A percentile compares a stretch with the other conserved stretches of the same genome.
Conservation (phyloP, 768 basidiomycete species). For the Amanita thiersii region DNA sequence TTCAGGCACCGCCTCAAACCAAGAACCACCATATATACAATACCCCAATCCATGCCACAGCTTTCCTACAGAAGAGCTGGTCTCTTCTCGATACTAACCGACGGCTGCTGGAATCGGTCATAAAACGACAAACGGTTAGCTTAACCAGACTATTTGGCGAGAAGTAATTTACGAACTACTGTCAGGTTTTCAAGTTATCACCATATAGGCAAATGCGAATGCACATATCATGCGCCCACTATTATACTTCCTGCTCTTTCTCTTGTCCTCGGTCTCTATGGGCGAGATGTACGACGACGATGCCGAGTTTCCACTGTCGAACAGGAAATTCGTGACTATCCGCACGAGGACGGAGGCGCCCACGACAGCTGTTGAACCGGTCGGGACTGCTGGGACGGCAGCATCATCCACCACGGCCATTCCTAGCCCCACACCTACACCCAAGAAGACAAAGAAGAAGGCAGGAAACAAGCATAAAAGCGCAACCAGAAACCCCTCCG, state of each 20-base stretch:
- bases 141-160: too few relatives aligned
- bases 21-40: too few relatives aligned
- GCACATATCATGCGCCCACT: not conserved
- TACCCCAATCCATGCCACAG: too few relatives aligned
- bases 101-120: not conserved
- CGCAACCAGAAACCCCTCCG: not conserved
- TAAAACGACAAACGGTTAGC: too few relatives aligned
- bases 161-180: too few relatives aligned
- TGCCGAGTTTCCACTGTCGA: not conserved
- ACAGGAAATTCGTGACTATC: not conserved
- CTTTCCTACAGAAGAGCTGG: too few relatives aligned
- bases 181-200: too few relatives aligned
- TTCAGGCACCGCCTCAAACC: too few relatives aligned
- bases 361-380: too few relatives aligned
- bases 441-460: not conserved
- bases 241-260: not conserved
- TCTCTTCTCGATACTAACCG: not conserved
- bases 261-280: not conserved
- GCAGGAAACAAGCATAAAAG: not conserved
- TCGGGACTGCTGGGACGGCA: too few relatives aligned
- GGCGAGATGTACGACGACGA: not conserved
- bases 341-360: not conserved
- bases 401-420: not conserved
- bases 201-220: not conserved
- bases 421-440: not conserved